Evolutionary conservation across 306 rosid species (phyloP), one percentile per base, ranked within the genome.

Genomic region (Corylus avellana): DNA sequence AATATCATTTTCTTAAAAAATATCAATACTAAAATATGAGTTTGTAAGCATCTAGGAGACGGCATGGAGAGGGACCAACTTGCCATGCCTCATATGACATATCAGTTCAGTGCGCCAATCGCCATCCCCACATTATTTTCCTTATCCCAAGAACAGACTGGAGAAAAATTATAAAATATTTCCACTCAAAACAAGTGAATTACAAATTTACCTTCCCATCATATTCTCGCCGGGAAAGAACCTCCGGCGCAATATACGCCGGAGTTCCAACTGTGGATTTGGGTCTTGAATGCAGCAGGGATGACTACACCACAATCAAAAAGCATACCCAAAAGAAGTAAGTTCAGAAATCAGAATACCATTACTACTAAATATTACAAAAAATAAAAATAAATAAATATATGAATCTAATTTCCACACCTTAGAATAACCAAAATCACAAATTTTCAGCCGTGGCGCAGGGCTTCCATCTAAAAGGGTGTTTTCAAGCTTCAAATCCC

Each of bases 181-280:
- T 42, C 13, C 50, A 27, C 27, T 44, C 7, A 71, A 3, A 20
- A 13, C 13, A 13, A 29, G 27, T 4, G 48, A 72, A 32, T 27
- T 8, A 37, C 18, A 18, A 17, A 67, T 27, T 77, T 86, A 87
- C 93, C 86, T 87, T 90, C 72, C 93, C 92, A 80, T 89, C 92
- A 59, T 89, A 89, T 76, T 89, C 90, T 32, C 86, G 63, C 80
- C 90, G 82, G 46, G 93, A 90, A 69, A 87, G 91, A 77, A 90
- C 93, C 78, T 90, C 93, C 0, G 93, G 91, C 32, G 93, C 93
- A 71, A 90, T 90, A 68, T 90, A 90, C 29, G 91, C 94, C 0
- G 94, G 91, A 67, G 90, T 89, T 77, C 92, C 92, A 79, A 89
- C 92, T 18, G 92, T 89, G 75, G 92, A 89, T 75, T 87, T 87